These are phyloP conservation scores for Amanita rubescens DNA, from an alignment of 768 basidiomycete genomes.

Conservation along the genomic window DNA sequence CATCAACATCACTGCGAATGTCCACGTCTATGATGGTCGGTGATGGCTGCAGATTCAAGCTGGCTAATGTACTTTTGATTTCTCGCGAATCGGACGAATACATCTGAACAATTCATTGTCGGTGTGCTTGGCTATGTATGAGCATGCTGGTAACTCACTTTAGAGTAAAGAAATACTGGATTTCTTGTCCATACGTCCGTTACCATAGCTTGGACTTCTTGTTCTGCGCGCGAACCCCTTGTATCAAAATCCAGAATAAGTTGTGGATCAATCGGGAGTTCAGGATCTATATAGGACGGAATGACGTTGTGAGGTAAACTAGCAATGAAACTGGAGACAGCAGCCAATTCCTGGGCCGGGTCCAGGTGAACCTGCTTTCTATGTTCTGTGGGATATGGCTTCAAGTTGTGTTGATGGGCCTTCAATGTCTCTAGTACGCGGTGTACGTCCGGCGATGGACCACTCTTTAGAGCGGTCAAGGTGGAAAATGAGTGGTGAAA, in stretches of 20 bases:
- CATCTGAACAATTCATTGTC: constrained; percentile 28
- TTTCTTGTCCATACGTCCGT: constrained; percentile 64
- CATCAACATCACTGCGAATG: constrained; percentile 58
- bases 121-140: background rate
- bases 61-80: constrained; percentile 49
- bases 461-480: constrained; percentile 28
- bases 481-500: constrained; percentile 36
- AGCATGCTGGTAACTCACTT: constrained; percentile 33
- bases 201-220: constrained; percentile 54
- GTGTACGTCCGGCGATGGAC: constrained; percentile 27
- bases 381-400: background rate
- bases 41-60: constrained; percentile 50
- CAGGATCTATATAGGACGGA: constrained; percentile 56
- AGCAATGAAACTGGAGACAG: constrained; percentile 65
- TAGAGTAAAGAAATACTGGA: constrained; percentile 70
- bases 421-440: constrained; percentile 17
- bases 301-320: constrained; percentile 72
- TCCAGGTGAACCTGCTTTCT: constrained; percentile 40
- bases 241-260: constrained; percentile 82
- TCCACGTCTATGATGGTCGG: constrained; percentile 70
- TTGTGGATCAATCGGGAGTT: constrained; percentile 64
- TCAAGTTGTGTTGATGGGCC: background rate
- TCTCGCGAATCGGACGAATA: constrained; percentile 64
- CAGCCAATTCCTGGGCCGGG: constrained; percentile 60
- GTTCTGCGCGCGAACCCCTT: constrained; percentile 47